Evolutionary conservation across 495 filamentous ascomycete species (phyloP).

Genomic region (Thozetella sp.): DNA sequence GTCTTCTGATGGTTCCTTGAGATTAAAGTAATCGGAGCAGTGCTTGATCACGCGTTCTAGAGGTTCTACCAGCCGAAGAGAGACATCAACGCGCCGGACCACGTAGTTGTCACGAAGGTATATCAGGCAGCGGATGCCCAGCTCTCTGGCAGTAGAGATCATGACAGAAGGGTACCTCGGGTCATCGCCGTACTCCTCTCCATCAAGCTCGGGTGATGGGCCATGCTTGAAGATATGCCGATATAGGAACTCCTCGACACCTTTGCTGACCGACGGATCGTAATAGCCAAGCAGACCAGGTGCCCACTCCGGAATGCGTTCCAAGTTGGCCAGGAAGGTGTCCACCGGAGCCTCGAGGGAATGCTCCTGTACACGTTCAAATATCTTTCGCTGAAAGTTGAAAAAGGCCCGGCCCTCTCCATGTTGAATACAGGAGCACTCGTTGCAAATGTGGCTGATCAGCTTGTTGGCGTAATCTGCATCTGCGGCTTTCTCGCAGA

Average conservation of each 20-base stretch:
- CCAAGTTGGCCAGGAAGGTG: constrained; percentile 34
- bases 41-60: constrained; percentile 41
- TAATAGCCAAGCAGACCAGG: constrained; percentile 68
- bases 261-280: constrained; percentile 53
- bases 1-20: constrained; percentile 38
- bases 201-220: constrained; percentile 23
- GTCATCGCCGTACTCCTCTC: constrained; percentile 18
- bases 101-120: constrained; percentile 50
- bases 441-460: constrained; percentile 30
- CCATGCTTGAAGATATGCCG: constrained; percentile 55
- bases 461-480: constrained; percentile 24
- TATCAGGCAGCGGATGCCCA: constrained; percentile 45
- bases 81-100: constrained; percentile 32
- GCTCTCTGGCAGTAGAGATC: constrained; percentile 26
- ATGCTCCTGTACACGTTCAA: constrained; percentile 20
- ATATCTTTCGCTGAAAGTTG: constrained; percentile 37
- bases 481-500: constrained; percentile 30
- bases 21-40: constrained; percentile 40
- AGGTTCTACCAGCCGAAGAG: constrained; percentile 34
- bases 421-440: constrained; percentile 39
- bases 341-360: constrained; percentile 19
- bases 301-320: constrained; percentile 62
- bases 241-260: constrained; percentile 57
- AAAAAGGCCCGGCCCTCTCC: constrained; percentile 41
- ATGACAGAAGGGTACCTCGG: constrained; percentile 21